Base-by-base conservation (phyloP, 1,284 basidiomycete species). In the Hemileia vastatrix region DNA sequence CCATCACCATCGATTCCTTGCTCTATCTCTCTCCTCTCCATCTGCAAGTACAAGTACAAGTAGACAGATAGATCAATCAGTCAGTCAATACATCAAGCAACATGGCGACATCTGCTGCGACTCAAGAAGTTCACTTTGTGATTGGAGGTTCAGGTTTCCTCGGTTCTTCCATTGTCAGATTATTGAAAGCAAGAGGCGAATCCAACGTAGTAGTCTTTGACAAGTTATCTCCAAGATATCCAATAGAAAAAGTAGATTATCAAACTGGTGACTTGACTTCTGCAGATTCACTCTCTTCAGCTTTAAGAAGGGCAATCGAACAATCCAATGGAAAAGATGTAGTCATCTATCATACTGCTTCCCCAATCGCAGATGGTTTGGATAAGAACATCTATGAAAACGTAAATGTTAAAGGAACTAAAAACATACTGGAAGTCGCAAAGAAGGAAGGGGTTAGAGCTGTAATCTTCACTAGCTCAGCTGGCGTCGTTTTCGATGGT, bases 261-360 rank as follows among this genome's bases (percentile, higher is more conserved):
- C 67, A 68, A 58, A 67, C 68, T 2, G 72, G 71, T 40, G 64
- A 61, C 32, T 81, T 78, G 15, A 18, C 33, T 49, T 23, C 18
- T 21, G 15, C 48, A 44, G 31, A 13, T 47, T 82, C 86, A 67
- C 81, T 95, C 18, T 79, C 82, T 2, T 79, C 82, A 64, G 49
- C 24, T 2, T 18, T 40, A 13, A 24, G 24, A 32, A 51, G 13
- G n/a, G 15, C 36, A 9, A 27, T 61, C 50, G 19, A 86, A 85
- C 66, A 84, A 84, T 53, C 82, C 89, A 65, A 64, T 33, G 45
- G 54, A 44, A 43, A 53, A 21, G 51, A 57, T 3, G 90, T 87
- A 1, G 87, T 87, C 69, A 87, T 97, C 65, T 92, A 97, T 70
- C 94, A 98, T 77, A 97, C 93, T 6, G 94, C 93, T 18, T 95